phyloP scores from a whole-genome alignment of 2,329 filamentous ascomycete species.

The Pseudogymnoascus sp. region DNA sequence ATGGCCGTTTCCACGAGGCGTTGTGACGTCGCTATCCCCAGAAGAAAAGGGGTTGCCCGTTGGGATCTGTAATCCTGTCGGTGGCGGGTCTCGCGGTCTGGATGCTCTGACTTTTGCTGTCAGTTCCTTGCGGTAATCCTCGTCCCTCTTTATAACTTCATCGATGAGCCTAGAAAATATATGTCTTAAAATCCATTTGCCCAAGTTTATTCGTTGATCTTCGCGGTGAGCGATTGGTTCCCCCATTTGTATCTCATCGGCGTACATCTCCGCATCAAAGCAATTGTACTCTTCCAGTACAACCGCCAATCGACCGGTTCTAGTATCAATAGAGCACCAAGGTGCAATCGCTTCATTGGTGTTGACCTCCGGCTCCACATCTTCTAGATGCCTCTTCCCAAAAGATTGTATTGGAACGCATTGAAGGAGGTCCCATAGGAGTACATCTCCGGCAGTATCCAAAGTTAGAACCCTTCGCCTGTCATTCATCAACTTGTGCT shows the following conservation, averaged over 20 bases:
- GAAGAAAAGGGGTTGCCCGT: slow-evolving; percentile 30
- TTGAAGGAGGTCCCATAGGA: slow-evolving; percentile 89
- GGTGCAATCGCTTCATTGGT: slow-evolving; percentile 84
- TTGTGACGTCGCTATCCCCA: slow-evolving; percentile 26
- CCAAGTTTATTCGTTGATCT: slow-evolving; percentile 92
- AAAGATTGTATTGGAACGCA: slow-evolving; percentile 86
- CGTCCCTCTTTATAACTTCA: slow-evolving; percentile 80
- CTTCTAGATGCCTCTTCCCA: slow-evolving; percentile 87
- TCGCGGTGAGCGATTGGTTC: slow-evolving; percentile 77
- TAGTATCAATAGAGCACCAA: slow-evolving; percentile 92
- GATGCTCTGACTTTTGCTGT: slow-evolving; percentile 51
- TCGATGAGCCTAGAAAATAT: slow-evolving; percentile 84
- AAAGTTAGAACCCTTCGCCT: slow-evolving; percentile 80
- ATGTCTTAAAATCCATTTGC: slow-evolving; percentile 92
- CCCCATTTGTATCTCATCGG: slow-evolving; percentile 72
- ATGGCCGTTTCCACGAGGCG: slow-evolving; percentile 57
- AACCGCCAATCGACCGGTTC: slow-evolving; percentile 85
- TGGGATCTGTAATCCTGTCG: slow-evolving; percentile 54
- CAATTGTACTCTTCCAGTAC: slow-evolving; percentile 90
- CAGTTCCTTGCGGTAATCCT: slow-evolving; percentile 60
- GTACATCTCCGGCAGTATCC: slow-evolving; percentile 89
- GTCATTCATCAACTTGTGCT: slow-evolving; percentile 87
- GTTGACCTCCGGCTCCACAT: slow-evolving; percentile 80
- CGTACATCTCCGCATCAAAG: slow-evolving; percentile 96
- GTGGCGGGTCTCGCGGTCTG: slow-evolving; percentile 23